Percentiles rank a stretch among this genome's conserved stretches.
These are phyloP conservation scores for Xylaria longipes DNA, from an alignment of 495 filamentous ascomycete species.

Conservation along the genomic window DNA sequence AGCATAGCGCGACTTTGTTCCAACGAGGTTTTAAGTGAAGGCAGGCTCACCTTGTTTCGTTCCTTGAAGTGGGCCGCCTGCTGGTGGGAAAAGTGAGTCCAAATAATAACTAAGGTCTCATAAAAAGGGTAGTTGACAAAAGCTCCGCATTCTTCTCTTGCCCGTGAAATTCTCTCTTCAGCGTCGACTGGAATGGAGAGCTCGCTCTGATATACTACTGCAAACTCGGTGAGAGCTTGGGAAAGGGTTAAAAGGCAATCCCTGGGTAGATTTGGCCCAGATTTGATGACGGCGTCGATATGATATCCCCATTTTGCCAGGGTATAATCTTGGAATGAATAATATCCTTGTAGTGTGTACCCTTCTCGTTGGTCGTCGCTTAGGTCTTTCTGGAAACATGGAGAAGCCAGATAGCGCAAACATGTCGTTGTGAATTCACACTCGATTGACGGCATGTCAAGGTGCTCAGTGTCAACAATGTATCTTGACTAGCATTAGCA, in stretches of 20 bases:
- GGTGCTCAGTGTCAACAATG: conserved; percentile 24
- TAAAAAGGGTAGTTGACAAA: conserved; percentile 25
- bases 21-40: conserved; percentile 1
- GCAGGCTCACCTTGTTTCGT: conserved; percentile 19
- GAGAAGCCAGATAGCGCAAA: conserved; percentile 46
- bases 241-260: neutral
- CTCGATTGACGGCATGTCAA: conserved; percentile 41
- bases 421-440: conserved; percentile 45
- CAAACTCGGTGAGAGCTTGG: conserved; percentile 8
- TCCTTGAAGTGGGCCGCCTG: conserved; percentile 22
- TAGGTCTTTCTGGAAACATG: conserved; percentile 35
- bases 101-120: conserved; percentile 29
- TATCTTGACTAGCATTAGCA: neutral
- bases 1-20: neutral
- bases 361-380: neutral
- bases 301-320: conserved; percentile 9
- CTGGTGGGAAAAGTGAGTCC: conserved; percentile 35
- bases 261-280: neutral
- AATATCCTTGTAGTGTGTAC: neutral
- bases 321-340: neutral
- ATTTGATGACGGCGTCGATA: neutral
- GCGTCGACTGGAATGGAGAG: neutral
- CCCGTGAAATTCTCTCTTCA: neutral
- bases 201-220: neutral
- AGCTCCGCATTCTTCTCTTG: neutral